phyloP scores from a whole-genome alignment of 2,329 filamentous ascomycete species.

The Onygena corvina region DNA sequence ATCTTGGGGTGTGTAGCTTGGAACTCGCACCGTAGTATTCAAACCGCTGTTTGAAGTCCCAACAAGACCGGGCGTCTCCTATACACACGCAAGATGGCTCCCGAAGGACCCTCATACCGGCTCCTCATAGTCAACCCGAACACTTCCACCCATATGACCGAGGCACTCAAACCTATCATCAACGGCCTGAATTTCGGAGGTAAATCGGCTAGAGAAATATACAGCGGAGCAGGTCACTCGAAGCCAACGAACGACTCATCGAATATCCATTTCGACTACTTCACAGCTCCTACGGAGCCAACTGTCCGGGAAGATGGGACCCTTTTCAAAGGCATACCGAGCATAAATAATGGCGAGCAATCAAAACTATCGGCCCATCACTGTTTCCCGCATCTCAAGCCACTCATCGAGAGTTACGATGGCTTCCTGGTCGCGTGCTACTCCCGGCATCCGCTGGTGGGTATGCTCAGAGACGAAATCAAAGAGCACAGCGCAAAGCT shows the following conservation, averaged over 20 bases:
- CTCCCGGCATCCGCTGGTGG: slow-evolving; percentile 68
- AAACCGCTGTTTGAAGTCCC: no score
- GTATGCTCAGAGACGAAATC: slow-evolving; percentile 41
- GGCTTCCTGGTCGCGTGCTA: slow-evolving; percentile 83
- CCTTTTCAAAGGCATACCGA: slow-evolving; percentile 45
- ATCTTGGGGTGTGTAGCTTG: no score
- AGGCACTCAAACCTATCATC: slow-evolving; percentile 31
- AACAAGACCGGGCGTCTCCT: not conserved
- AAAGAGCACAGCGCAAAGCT: slow-evolving; percentile 19
- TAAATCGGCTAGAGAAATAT: not conserved
- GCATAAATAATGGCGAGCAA: slow-evolving; percentile 66
- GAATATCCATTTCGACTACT: slow-evolving; percentile 31
- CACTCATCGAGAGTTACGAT: slow-evolving; percentile 41
- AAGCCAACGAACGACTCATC: not conserved
- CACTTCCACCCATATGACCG: slow-evolving; percentile 35
- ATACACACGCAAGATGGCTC: not conserved
- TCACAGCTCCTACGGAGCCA: slow-evolving; percentile 27
- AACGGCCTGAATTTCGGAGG: slow-evolving; percentile 24
- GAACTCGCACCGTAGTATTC: no score
- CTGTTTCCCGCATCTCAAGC: slow-evolving; percentile 46
- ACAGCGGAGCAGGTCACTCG: not conserved
- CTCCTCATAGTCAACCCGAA: slow-evolving; percentile 38
- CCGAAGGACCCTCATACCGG: slow-evolving; percentile 8
- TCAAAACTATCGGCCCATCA: slow-evolving; percentile 51
- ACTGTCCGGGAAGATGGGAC: slow-evolving; percentile 23